Base-by-base conservation (phyloP, 371 early-diverging fungal species). In the Syncephalastrum racemosum region DNA sequence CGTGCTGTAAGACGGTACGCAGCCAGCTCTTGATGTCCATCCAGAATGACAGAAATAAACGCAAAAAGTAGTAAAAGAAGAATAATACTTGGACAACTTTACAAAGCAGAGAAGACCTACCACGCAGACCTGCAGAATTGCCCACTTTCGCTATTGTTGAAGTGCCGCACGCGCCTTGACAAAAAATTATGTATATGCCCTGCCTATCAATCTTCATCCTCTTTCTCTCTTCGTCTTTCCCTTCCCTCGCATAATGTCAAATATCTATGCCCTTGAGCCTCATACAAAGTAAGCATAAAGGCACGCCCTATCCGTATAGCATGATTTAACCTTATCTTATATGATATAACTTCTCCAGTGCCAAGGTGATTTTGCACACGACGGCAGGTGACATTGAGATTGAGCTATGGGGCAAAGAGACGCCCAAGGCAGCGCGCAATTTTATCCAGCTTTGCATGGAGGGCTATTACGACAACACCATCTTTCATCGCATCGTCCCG, bases 351-450 rank as follows among this genome's bases (percentile, higher is more conserved):
- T 47, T 23, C 20, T 43, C 24, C 56, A 89, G 91, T 72, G 96
- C 92, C 55, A 95, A 94, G 62, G 92, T 97, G n/a, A 79, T 90
- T 54, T 64, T 97, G 31, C 85, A 91, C 43, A 95, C 97, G 4
- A 86, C 90, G 4, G 74, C 77, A 8, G 97, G 97, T 18, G 93
- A 93, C 68, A 82, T 97, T 40, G 93, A 94, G 44, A 84, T 97
- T 39, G 96, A 95, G 70, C 80, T 97, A 47, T 97, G 95, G 93
- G 81, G 92, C 23, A 94, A 94, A 65, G 96, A 97, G 68, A 74
- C 92, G 0, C 97, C 97, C 4, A 87, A 87, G 60, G 90, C 97
- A 13, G 84, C 90, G 58, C 85, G 96, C 43, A 97, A 97, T 67
- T 96, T 97, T 75, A 78, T 97, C 7, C 97, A 96, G 68, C 81